Conservation (phyloP, 192 early-diverging fungal species). For the Rhizoclosmatium globosum region DNA sequence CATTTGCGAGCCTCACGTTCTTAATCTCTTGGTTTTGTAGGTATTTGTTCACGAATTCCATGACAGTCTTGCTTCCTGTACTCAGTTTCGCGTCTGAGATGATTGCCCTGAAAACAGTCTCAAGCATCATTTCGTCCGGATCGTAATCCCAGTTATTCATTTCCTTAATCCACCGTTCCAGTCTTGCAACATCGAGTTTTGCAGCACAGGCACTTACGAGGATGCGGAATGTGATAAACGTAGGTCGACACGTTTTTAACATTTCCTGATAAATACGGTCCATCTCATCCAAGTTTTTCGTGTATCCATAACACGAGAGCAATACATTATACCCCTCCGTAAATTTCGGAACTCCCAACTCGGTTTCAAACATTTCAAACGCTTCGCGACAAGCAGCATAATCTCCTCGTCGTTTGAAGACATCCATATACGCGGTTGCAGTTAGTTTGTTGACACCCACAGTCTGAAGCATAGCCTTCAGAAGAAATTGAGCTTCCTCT, state of each 20-base stretch:
- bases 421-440: conserved; percentile 40
- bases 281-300: conserved; percentile 21
- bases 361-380: conserved; percentile 26
- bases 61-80: neutral
- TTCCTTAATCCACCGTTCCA: neutral
- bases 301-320: conserved; percentile 29
- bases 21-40: neutral
- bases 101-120: neutral
- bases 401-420: conserved; percentile 31
- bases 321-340: conserved; percentile 50
- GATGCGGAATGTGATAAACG: neutral
- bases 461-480: conserved; percentile 29
- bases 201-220: neutral
- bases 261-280: conserved; percentile 6
- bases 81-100: conserved; percentile 7
- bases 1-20: neutral
- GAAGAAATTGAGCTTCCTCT: conserved; percentile 25
- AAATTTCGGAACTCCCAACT: conserved; percentile 38
- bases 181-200: neutral
- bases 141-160: neutral
- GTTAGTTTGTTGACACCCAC: conserved; percentile 24
- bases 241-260: conserved; percentile 3
- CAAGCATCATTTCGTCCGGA: neutral
- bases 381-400: conserved; percentile 5
- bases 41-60: neutral